Evolutionary conservation across 257 asterid genomes (phyloP), one percentile per base, ranked within the genome.

Genomic region (Rubia yunnanensis): DNA sequence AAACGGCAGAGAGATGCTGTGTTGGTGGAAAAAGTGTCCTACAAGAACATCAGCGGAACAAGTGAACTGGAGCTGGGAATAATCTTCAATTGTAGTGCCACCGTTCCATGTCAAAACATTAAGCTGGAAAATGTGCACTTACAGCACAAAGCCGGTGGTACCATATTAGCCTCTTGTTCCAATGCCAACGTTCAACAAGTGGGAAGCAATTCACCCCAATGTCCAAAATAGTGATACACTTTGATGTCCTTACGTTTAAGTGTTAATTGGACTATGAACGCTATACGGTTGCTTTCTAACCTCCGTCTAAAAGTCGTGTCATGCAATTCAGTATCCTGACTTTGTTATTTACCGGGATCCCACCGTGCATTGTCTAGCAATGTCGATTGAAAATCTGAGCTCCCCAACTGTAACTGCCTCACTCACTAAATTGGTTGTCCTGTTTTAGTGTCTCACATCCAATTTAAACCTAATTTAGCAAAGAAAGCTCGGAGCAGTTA

Each of bases 11-110:
- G 76, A 55, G 79, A 88, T 14, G 99, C 85, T 5, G 97, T 92
- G 48, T 80, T 76, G 67, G 79, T 92, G 22, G 82, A 77, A 72
- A 87, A 81, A 50, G 79, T 92, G 44, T n/a, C 78, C 46, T 92
- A 84, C 84, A 84, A 76, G 70, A 86, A 92, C 63, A 89, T 92
- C 55, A 71, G 48, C 70, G 98, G 97, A 57, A 83, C 88, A 9
- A 88, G 96, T 69, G 86, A 87, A 32, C 56, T 83, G 36, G 77
- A 82, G 56, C 69, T 68, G 73, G 98, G 94, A 1, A 70, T 91
- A 64, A 77, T 75, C 67, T 85, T 91, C 76, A 72, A 82, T 36
- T 91, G 98, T 81, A 91, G 98, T 5, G 53, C 70, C 3, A 75
- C 80, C 1, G 74, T 83, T 31, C 96, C 95, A 32, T 91, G 98